Conservation (phyloP, 176 grass and related monocot genomes). For the Zoysia japonica region DNA sequence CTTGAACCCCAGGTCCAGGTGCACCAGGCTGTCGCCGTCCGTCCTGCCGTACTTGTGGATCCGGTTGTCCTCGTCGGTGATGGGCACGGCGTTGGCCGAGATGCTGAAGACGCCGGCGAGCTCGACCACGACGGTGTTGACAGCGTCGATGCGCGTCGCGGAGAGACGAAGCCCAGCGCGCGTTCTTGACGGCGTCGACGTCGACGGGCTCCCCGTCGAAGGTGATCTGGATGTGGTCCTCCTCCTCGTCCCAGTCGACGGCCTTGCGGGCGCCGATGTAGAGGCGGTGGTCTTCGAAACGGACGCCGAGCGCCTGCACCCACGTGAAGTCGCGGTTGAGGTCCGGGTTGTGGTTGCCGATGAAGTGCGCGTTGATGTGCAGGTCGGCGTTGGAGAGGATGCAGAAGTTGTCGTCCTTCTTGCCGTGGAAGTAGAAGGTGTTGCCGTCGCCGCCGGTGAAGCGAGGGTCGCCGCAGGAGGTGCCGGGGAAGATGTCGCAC, state of each 20-base stretch:
- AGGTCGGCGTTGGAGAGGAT: conserved; percentile 53
- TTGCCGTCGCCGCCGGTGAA: conserved; percentile 79
- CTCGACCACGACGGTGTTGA: conserved; percentile 52
- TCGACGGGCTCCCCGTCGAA: conserved; percentile 47
- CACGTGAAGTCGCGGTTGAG: conserved; percentile 62
- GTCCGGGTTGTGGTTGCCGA: conserved; percentile 61
- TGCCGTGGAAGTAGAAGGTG: conserved; percentile 85
- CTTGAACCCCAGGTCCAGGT: conserved; percentile 68
- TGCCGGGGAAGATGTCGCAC: conserved; percentile 56
- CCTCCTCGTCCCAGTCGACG: conserved; percentile 57
- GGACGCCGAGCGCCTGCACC: conserved; percentile 55
- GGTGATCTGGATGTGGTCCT: conserved; percentile 49
- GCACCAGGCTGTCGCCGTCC: conserved; percentile 47
- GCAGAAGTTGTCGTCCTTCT: conserved; percentile 55
- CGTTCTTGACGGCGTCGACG: conserved; percentile 28
- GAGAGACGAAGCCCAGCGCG: conserved; percentile 40
- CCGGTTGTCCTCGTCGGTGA: conserved; percentile 57
- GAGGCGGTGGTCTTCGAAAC: conserved; percentile 49
- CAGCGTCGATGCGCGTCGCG: conserved; percentile 20
- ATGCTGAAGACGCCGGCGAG: conserved; percentile 56
- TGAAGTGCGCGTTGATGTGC: conserved; percentile 79
- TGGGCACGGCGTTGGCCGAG: conserved; percentile 54
- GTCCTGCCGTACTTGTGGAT: conserved; percentile 61
- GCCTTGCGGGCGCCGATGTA: conserved; percentile 52
- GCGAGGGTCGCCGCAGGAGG: conserved; percentile 57